Evolutionary conservation across 2,329 filamentous ascomycete species (phyloP), one percentile per base, ranked within the genome.

Genomic region (Colletotrichum sansevieriae): DNA sequence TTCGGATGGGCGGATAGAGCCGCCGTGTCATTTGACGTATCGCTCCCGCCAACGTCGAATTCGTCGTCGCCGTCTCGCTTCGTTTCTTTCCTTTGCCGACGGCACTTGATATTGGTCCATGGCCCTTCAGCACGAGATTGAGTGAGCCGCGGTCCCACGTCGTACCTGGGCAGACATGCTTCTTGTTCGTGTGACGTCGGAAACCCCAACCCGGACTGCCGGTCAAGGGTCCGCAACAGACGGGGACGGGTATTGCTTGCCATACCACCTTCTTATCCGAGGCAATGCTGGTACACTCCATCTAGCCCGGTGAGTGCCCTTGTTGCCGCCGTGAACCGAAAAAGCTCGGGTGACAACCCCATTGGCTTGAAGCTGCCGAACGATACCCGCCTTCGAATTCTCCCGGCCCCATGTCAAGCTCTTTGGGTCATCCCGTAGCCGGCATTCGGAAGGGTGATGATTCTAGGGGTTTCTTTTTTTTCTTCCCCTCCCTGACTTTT

Each of bases 81-180:
- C 39, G 3, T 29, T 51, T 13, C 15, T 51, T 49, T 33, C 18
- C 22, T 18, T 33, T 43, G 10, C 18, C 18, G 15, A 43, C 51
- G 49, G 44, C n/a, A 29, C 46, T 25, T 18, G 49, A 7, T 51
- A 13, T 41, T 41, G 59, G 39, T 39, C 49, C 37, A 35, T 39
- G 18, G 4, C 37, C 25, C 25, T 22, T 35, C 22, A 25, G 15
- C 25, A 35, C 25, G 44, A 51, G 46, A 10, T 35, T 29, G 33
- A 43, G 60, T 63, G 12, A 9, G 25, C 12, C 25, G n/a, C 37
- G n/a, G 43, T 18, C 33, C 46, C 52, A 41, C n/a, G 54, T 65
- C 35, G 46, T 35, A 64, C 60, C 60, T 41, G 29, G 59, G 44
- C 60, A 59, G 37, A 54, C 65, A 54, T 68, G 46, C 60, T 65